These are phyloP conservation scores for Polyporus arcularius DNA, from an alignment of 768 basidiomycete species.

Conservation along the genomic window DNA sequence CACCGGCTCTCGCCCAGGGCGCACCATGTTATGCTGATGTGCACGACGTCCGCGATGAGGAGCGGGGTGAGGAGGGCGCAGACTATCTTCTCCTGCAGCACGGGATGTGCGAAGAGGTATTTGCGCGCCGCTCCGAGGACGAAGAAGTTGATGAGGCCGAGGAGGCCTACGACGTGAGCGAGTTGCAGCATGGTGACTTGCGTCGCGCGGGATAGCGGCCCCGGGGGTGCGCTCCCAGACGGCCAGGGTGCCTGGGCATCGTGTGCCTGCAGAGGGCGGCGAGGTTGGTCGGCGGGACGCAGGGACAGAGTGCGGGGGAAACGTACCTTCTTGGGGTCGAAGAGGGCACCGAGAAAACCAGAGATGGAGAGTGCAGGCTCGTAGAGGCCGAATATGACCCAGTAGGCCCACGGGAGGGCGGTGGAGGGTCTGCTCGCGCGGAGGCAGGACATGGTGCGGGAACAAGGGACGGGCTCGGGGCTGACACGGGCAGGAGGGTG, in stretches of 20 bases:
- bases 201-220: conserved; percentile 58
- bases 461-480: neutral
- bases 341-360: conserved; percentile 66
- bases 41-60: conserved; percentile 66
- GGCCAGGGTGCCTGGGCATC: conserved; percentile 80
- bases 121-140: conserved; percentile 61
- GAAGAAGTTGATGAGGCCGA: conserved; percentile 71
- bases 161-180: conserved; percentile 73
- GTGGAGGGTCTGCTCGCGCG: conserved; percentile 48
- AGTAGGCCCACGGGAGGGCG: conserved; percentile 74
- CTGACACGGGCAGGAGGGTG: neutral
- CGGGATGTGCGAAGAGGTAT: conserved; percentile 58
- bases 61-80: conserved; percentile 65
- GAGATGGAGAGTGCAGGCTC: conserved; percentile 67
- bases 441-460: conserved; percentile 20
- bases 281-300: conserved; percentile 2
- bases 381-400: conserved; percentile 70
- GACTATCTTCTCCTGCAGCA: conserved; percentile 73
- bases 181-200: conserved; percentile 73
- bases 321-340: conserved; percentile 65
- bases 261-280: conserved; percentile 50
- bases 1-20: conserved; percentile 72
- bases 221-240: conserved; percentile 44
- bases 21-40: conserved; percentile 71
- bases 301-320: neutral